A percentile compares a stretch with the other conserved stretches of the same genome.
Evolutionary conservation across 2,329 filamentous ascomycete species (phyloP).

Genomic region (Nothopassalora personata): DNA sequence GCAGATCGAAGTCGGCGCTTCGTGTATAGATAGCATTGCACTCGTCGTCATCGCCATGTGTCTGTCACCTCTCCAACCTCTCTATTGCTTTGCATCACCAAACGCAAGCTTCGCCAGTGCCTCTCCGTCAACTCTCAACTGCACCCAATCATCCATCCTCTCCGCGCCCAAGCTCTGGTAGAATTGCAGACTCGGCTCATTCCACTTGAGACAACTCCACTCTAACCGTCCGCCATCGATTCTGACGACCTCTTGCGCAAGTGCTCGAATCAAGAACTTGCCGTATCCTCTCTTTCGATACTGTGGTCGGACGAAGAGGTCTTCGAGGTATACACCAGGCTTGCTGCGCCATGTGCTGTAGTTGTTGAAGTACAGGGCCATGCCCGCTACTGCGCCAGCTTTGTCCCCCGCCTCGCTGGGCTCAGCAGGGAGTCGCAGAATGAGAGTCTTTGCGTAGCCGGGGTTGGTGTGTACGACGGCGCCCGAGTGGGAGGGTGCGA

Average conservation of each 20-base stretch:
- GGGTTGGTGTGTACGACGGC: slow-evolving; percentile 38
- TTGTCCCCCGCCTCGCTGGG: slow-evolving; percentile 21
- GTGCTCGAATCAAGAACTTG: slow-evolving; percentile 63
- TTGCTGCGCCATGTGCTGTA: slow-evolving; percentile 90
- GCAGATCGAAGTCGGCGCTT: too few species aligned
- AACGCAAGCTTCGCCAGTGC: slow-evolving; percentile 56
- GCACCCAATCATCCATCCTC: slow-evolving; percentile 66
- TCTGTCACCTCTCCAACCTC: not conserved
- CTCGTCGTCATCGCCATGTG: not conserved
- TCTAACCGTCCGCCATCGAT: slow-evolving; percentile 73
- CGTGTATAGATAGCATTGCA: too few species aligned
- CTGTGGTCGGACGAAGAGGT: slow-evolving; percentile 72
- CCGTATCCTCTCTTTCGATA: slow-evolving; percentile 76
- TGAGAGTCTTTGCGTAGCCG: slow-evolving; percentile 69
- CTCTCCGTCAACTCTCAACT: slow-evolving; percentile 67
- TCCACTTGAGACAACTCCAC: slow-evolving; percentile 92
- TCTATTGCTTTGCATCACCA: not conserved
- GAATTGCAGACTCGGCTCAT: slow-evolving; percentile 81
- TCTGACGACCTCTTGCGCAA: slow-evolving; percentile 72
- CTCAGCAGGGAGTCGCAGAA: slow-evolving; percentile 45
- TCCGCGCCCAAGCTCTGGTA: slow-evolving; percentile 62
- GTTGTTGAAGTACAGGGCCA: slow-evolving; percentile 92
- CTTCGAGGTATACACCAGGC: slow-evolving; percentile 87
- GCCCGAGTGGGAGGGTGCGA: slow-evolving; percentile 48
- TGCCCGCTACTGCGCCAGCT: slow-evolving; percentile 53